Evolutionary conservation across 2,329 filamentous ascomycete species (phyloP), one percentile per base, ranked within the genome.

Genomic region (Colletotrichum cereale): DNA sequence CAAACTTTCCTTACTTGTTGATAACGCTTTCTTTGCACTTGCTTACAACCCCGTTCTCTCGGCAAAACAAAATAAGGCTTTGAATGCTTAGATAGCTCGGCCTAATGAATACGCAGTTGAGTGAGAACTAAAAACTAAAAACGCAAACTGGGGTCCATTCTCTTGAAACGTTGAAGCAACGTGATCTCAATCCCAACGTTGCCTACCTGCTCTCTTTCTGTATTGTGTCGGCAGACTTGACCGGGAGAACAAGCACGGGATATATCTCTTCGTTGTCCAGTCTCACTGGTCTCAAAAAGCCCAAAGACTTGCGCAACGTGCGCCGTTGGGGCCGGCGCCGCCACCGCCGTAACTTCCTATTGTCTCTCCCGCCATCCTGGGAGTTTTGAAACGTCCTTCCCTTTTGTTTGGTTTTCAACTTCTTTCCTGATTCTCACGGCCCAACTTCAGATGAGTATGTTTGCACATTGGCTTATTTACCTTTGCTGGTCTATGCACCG

Each of bases 1-100:
- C 12, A 61, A 61, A 48, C 42, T 48, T 61, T 61, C 58, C 58
- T 61, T 61, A 36, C 26, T 34, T 61, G 14, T 48, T 61, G 42
- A 48, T 36, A 36, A 61, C 29, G 58, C 18, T 62, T 62, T 50
- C 31, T 52, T 38, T 62, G 14, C 44, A 16, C 31, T 55, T 55
- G 12, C 18, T 36, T 36, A 14, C 40, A 16, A 5, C 40, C 10
- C 52, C 11, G 31, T 31, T 52, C 48, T 52, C 26, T 52, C 31
- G 8, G 21, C 29, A 34, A 53, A 50, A 2, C 42, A 44, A 44
- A 44, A 44, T 34, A 21, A 61, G 72, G 69, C 72, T 72, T 73
- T 61, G 72, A 73, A 69, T 66, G 72, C 69, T 73, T 73, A 73
- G 72, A 73, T 70, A 73, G 72, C 72, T 72, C 69, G 36, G 72